Evolutionary conservation across 305 asterid genomes (phyloP), one percentile per base, ranked within the genome.

Genomic region (Solanum hybrid): DNA sequence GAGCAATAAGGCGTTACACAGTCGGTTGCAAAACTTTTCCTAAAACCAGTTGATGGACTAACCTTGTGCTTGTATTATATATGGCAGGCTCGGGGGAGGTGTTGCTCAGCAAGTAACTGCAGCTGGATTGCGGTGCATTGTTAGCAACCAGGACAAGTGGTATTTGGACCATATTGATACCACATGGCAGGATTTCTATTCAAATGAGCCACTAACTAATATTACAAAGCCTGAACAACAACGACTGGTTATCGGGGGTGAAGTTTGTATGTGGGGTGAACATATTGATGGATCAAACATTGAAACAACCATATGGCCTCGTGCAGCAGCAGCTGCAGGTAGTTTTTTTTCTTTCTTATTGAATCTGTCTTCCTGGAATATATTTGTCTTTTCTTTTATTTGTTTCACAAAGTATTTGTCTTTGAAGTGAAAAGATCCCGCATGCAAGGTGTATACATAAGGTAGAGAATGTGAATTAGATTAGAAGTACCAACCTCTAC

Each of bases 271-370:
- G 96, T 97, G 99, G 99, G 99, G 91, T 2, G 99, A 97, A 88
- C 93, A 88, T n/a, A 87, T 96, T 12, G 99, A 97, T 89, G 96
- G 92, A 5, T 97, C 99, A 14, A 93, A 97, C 86, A 94, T 97
- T 78, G 96, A 95, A 93, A 98, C 95, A 91, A 96, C 98, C 2
- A 95, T 97, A 91, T 97, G 99, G 99, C 99, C 99, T 0, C 94
- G 99, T 2, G 99, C 99, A 64, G 99, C 99, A 1, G 99, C 99
- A 24, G 99, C 99, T 27, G 99, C 99, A 91, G 99, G 99, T 97
- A 92, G 34, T 71, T 38, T 40, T 46, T 34, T 40, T 4, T 3
- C 81, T 81, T 10, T 84, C 24, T 60, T 86, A 36, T 7, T 85
- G 77, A 22, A 85, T 56, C 4, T 85, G 27, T 85, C 88, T 85